Conservation (phyloP, 208 protist genomes). For the Leishmania mexicana region DNA sequence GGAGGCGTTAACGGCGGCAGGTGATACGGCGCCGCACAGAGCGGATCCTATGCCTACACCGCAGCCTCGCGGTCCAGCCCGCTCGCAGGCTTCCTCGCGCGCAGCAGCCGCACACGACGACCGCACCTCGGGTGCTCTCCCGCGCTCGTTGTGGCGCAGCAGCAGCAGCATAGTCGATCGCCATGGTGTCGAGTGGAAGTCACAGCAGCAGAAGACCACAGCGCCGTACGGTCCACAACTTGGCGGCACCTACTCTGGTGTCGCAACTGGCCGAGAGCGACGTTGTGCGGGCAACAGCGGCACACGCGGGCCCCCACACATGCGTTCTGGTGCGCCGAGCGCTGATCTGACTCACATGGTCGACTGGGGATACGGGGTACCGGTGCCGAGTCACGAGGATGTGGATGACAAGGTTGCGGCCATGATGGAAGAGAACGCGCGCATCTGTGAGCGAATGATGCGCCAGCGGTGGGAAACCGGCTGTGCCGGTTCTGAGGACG, state of each 20-base stretch:
- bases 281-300: background rate
- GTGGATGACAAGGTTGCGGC: slow-evolving; percentile 46
- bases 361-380: slow-evolving; percentile 25
- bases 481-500: background rate
- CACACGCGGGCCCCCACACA: background rate
- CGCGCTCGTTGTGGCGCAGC: background rate
- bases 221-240: background rate
- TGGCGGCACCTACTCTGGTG: slow-evolving; percentile 6
- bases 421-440: slow-evolving; percentile 57
- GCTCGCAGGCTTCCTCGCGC: background rate
- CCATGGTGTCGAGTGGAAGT: background rate
- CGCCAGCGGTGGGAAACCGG: slow-evolving; percentile 5
- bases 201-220: background rate
- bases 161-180: background rate
- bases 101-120: background rate
- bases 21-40: background rate
- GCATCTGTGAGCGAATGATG: slow-evolving; percentile 33
- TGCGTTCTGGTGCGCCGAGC: background rate
- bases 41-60: background rate
- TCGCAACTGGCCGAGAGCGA: background rate
- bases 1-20: background rate
- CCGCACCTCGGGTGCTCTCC: background rate
- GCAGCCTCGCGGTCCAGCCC: background rate
- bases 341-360: background rate
- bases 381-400: slow-evolving; percentile 26